Percentiles rank a stretch among this genome's conserved stretches.
phyloP scores from a whole-genome alignment of 2,329 filamentous ascomycete genomes.

The Lasiodiplodia theobromae region DNA sequence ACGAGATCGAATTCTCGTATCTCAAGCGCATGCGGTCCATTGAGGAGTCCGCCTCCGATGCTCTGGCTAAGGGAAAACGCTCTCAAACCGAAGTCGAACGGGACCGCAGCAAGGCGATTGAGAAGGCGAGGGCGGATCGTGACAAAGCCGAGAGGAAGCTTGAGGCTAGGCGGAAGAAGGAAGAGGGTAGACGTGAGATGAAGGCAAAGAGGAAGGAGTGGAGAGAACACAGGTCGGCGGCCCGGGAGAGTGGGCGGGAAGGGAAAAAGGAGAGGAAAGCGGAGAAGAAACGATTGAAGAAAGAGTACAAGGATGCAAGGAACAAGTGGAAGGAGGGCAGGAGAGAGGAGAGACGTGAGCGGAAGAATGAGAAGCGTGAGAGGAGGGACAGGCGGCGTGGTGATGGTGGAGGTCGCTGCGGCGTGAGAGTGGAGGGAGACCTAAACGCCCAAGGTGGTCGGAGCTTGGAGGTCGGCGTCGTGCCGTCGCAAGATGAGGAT shows the following conservation, averaged over 20 bases:
- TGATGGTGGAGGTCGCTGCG: conserved; percentile 1
- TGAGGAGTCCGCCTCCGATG: conserved; percentile 34
- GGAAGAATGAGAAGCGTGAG: not conserved
- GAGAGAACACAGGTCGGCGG: conserved; percentile 36
- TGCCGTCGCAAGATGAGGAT: not conserved
- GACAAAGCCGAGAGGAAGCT: conserved; percentile 12
- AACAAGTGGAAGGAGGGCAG: conserved; percentile 11
- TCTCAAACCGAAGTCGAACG: conserved; percentile 33
- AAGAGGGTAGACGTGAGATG: conserved; percentile 34
- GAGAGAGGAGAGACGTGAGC: conserved; percentile 15
- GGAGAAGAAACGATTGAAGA: conserved; percentile 34
- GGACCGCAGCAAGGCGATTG: conserved; percentile 39
- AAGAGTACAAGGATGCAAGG: conserved; percentile 26
- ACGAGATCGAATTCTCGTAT: conserved; percentile 22
- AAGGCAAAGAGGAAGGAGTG: conserved; percentile 36
- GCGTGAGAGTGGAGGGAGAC: not conserved
- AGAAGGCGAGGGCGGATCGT: conserved; percentile 34
- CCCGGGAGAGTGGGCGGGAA: conserved; percentile 31
- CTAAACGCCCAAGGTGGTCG: not conserved
- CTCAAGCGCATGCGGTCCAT: conserved; percentile 33
- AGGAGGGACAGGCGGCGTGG: conserved; percentile 7
- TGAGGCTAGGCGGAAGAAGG: conserved; percentile 34
- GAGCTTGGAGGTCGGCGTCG: conserved; percentile 7
- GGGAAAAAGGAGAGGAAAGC: conserved; percentile 21
- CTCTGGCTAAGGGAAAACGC: conserved; percentile 39